Base-by-base conservation (phyloP, 2,329 filamentous ascomycete species). In the Exophiala lecanii-corni region DNA sequence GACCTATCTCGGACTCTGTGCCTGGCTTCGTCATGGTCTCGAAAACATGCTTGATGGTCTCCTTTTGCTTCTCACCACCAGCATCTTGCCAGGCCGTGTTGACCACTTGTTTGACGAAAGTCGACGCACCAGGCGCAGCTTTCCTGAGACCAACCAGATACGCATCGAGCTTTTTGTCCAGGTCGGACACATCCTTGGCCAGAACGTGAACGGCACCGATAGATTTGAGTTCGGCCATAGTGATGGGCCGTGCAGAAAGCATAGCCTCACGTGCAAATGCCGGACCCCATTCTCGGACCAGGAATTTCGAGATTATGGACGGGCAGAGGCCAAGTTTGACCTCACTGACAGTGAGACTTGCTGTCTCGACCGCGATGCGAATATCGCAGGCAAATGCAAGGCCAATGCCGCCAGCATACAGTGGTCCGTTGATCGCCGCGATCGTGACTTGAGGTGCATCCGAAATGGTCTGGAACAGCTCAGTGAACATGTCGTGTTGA, bases 371-470 rank as follows among this genome's bases (percentile, higher is more conserved):
- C 3, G 50, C 50, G 13, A 55, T 39, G 4, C 67, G 58, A 9
- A 71, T 52, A 41, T 72, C 68, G 49, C 67, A 72, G 1, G 59
- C 58, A 49, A 70, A 69, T 1, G 64, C 66, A 0, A 72, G 54
- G 0, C 69, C 69, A 2, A 70, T 65, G 0, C 69, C 69, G 1
- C 66, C 68, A 2, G 68, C 69, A 41, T 67, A 70, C 2, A 62
- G 61, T 2, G 68, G 64, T 0, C 69, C 68, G 23, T 71, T 67
- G 19, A 72, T 46, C 3, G 50, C 57, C 1, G 67, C 67, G 25
- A 72, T 65, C 0, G 66, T 72, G 1, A 62, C 60, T 38, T 72
- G 66, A 9, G 66, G 62, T 1, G 57, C 64, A 1, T 48, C 49
- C 26, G 69, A 66, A 13, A 72, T 68, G 0, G 57, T 57, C 4